Base-by-base conservation (phyloP, 352 stramenopile species). In the Globisporangium spiculum region DNA sequence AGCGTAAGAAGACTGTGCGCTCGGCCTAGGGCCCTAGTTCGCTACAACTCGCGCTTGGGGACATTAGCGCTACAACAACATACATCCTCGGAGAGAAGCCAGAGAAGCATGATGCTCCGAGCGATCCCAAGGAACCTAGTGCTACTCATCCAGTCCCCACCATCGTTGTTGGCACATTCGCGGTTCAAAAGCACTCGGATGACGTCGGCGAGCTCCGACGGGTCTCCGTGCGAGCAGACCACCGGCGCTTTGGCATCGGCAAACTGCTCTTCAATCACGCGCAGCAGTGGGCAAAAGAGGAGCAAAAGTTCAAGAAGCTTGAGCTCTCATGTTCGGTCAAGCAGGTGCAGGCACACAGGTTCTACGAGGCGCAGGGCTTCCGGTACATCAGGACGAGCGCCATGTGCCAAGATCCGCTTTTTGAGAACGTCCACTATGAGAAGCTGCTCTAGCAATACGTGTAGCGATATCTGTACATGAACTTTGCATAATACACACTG, bases 151-250 rank as follows among this genome's bases (percentile, higher is more conserved):
- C 38, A 50, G 2, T 1, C 41, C 3, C 41, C 4, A 22, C 41
- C 41, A 12, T 24, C 26, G n/a, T 77, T 5, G 59, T 68, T 9
- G 68, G 57, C 20, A 72, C 66, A 10, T 61, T 74, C 1, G 71
- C 52, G n/a, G 26, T 75, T 24, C 53, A 75, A 24, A 41, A 44
- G 44, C 74, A 70, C 32, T 24, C 12, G 1, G 8, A 57, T 2
- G 46, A 44, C 48, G 26, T 60, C 5, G 69, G 68, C 27, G 68
- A 75, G 65, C 60, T 78, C 56, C 76, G 80, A 2, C 73, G 80
- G 50, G 69, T 88, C 71, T 84, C 78, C 1, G 80, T 86, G 34
- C 68, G 75, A 62, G 30, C 61, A 30, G 71, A 69, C 7, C 68
- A 77, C 32, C 74, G 72, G 20, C 76, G 80, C 27, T 73, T 69